Conservation (phyloP, 176 grass and related monocot species). For the Thalia dealbata region DNA sequence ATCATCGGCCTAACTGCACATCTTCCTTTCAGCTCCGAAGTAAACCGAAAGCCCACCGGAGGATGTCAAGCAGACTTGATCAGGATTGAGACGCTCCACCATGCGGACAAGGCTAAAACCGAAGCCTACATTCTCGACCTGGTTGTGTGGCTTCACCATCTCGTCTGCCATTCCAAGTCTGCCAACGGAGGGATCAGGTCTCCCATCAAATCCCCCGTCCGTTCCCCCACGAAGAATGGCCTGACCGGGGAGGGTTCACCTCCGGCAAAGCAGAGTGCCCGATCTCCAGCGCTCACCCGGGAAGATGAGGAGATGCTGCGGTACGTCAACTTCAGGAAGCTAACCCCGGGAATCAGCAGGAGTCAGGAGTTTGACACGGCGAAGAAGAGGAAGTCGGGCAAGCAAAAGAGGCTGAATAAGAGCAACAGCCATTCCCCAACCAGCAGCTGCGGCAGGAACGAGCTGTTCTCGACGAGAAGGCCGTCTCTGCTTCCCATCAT, state of each 20-base stretch:
- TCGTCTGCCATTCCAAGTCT: conserved; percentile 56
- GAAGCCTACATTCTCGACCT: conserved; percentile 78
- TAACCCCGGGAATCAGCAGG: conserved; percentile 77
- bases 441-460: conserved; percentile 36
- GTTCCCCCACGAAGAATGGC: conserved; percentile 45
- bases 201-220: conserved; percentile 76
- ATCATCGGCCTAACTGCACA: background rate
- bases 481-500: conserved; percentile 60
- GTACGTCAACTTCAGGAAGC: conserved; percentile 59
- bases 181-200: conserved; percentile 50
- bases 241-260: conserved; percentile 23
- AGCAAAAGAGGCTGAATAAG: conserved; percentile 69
- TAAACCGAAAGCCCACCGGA: conserved; percentile 44
- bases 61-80: conserved; percentile 53
- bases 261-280: conserved; percentile 23
- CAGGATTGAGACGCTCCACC: conserved; percentile 73
- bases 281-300: conserved; percentile 40
- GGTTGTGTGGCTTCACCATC: conserved; percentile 86
- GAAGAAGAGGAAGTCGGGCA: conserved; percentile 33
- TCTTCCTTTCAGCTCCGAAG: conserved; percentile 42
- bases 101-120: conserved; percentile 75
- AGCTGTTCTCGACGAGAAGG: conserved; percentile 41
- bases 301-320: conserved; percentile 83
- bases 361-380: conserved; percentile 78
- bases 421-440: conserved; percentile 77